Evolutionary conservation across 2,329 filamentous ascomycete species (phyloP).

Genomic region (Aulographum hederae): DNA sequence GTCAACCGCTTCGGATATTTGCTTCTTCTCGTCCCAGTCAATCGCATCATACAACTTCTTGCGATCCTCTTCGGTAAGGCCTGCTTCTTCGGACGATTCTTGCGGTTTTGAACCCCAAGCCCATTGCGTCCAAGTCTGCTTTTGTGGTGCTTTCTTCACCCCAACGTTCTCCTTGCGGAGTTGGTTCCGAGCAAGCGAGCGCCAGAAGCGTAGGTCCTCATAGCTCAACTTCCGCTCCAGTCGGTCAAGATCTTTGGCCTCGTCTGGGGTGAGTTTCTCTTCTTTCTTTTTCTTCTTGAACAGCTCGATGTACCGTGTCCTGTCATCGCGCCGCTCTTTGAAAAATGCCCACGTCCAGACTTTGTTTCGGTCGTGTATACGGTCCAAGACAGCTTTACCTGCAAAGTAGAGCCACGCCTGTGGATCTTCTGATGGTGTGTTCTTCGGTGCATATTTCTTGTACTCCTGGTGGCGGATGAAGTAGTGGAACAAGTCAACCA

Average conservation of each 20-base stretch:
- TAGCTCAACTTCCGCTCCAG: constrained; percentile 82
- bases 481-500: constrained; percentile 96
- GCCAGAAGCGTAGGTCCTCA: constrained; percentile 94
- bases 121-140: constrained; percentile 84
- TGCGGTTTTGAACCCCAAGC: constrained; percentile 65
- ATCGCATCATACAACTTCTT: constrained; percentile 96
- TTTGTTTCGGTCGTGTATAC: constrained; percentile 87
- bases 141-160: constrained; percentile 55
- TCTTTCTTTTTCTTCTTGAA: constrained; percentile 85
- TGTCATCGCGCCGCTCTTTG: constrained; percentile 77
- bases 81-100: constrained; percentile 55
- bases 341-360: constrained; percentile 96
- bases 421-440: constrained; percentile 72
- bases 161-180: constrained; percentile 88
- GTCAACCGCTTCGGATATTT: constrained; percentile 72
- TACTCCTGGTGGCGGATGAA: constrained; percentile 97
- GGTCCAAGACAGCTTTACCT: constrained; percentile 69
- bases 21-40: constrained; percentile 94
- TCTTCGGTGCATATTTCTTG: constrained; percentile 78
- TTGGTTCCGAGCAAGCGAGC: constrained; percentile 83
- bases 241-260: constrained; percentile 51
- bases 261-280: constrained; percentile 45
- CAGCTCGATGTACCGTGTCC: constrained; percentile 71
- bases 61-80: constrained; percentile 88
- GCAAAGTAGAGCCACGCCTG: constrained; percentile 87